These are phyloP conservation scores for Boletus speciosus DNA, from an alignment of 768 basidiomycete genomes.

Conservation along the genomic window DNA sequence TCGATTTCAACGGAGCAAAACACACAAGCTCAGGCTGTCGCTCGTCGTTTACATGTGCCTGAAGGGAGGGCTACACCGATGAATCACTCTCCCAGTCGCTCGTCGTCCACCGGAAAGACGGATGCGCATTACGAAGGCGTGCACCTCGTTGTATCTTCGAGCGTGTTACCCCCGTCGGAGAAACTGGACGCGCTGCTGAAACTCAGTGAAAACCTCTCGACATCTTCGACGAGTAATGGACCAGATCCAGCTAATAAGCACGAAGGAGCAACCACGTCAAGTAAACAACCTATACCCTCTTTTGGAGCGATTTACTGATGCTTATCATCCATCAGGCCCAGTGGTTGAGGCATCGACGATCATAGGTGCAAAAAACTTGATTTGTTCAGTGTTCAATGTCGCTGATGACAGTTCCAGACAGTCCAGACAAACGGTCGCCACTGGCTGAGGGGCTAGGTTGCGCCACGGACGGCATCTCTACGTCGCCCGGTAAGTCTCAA, in stretches of 20 bases:
- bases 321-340: slow-evolving; percentile 23
- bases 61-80: slow-evolving; percentile 42
- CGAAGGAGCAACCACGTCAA: slow-evolving; percentile 26
- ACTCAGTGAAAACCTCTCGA: slow-evolving; percentile 20
- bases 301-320: not conserved
- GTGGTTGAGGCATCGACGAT: slow-evolving; percentile 14
- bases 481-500: slow-evolving; percentile 13
- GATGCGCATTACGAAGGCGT: slow-evolving; percentile 18
- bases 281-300: slow-evolving; percentile 9
- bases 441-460: not conserved
- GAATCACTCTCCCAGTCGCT: slow-evolving; percentile 34
- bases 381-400: slow-evolving; percentile 2
- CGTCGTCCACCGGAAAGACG: slow-evolving; percentile 34
- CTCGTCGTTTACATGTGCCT: slow-evolving; percentile 46
- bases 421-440: slow-evolving; percentile 4
- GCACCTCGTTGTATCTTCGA: slow-evolving; percentile 17
- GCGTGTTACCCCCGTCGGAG: slow-evolving; percentile 15
- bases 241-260: slow-evolving; percentile 10
- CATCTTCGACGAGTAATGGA: slow-evolving; percentile 6
- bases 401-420: slow-evolving; percentile 15
- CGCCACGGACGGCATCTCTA: not conserved
- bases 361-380: slow-evolving; percentile 15
- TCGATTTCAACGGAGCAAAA: slow-evolving; percentile 45
- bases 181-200: slow-evolving; percentile 25
- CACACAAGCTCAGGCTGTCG: slow-evolving; percentile 46